These are phyloP conservation scores for Cenchrus purpureus DNA, from an alignment of 176 grass and related monocot genomes.

Conservation along the genomic window DNA sequence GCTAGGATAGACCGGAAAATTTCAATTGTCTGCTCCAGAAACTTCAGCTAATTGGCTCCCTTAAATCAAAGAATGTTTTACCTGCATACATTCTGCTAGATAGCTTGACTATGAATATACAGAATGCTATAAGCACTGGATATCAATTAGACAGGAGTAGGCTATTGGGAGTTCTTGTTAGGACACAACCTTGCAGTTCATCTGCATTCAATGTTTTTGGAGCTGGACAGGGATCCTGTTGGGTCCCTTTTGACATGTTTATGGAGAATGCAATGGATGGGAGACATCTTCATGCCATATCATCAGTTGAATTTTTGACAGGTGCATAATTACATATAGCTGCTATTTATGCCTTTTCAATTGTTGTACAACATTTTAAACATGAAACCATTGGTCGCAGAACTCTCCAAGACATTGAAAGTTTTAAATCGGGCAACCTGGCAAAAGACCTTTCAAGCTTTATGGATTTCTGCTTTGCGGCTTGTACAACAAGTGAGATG, in stretches of 20 bases:
- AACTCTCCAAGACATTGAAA: constrained; percentile 74
- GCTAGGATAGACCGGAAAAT: constrained; percentile 73
- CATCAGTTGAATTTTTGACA: constrained; percentile 75
- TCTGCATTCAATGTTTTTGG: constrained; percentile 50
- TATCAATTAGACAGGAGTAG: constrained; percentile 57
- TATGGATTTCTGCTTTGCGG: constrained; percentile 81
- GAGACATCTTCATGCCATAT: constrained; percentile 68
- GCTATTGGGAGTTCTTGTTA: constrained; percentile 59
- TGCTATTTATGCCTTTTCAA: constrained; percentile 16
- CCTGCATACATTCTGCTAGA: constrained; percentile 46
- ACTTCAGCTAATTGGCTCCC: constrained; percentile 59
- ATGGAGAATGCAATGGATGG: constrained; percentile 88
- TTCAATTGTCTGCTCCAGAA: constrained; percentile 78
- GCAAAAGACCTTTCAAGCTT: constrained; percentile 90
- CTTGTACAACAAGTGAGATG: constrained; percentile 75
- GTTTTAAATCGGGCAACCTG: constrained; percentile 80
- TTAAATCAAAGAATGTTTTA: constrained; percentile 57
- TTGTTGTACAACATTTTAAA: constrained; percentile 19
- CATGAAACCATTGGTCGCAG: constrained; percentile 50
- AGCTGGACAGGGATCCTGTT: constrained; percentile 66
- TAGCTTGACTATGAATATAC: constrained; percentile 60
- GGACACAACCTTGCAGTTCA: constrained; percentile 54
- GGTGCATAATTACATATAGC: constrained; percentile 48
- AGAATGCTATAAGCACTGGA: constrained; percentile 50
- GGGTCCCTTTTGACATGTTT: constrained; percentile 87